Evolutionary conservation across 371 early-diverging fungal genomes (phyloP).

Genomic region (Caulochytrium protostelioides): DNA sequence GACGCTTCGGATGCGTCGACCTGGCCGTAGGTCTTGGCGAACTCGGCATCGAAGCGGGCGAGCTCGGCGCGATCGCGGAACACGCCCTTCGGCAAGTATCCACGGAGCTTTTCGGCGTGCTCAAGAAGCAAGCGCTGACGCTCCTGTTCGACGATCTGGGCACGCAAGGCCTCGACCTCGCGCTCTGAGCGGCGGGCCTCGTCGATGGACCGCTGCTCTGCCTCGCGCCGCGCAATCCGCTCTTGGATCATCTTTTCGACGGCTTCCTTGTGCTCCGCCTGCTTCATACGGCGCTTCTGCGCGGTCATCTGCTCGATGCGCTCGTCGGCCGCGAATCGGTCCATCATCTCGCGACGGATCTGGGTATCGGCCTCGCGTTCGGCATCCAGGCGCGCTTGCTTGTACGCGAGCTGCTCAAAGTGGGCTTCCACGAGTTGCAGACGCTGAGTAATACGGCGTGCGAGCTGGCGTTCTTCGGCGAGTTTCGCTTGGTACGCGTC

Average conservation of each 20-base stretch:
- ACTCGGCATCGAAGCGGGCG: constrained; percentile 27
- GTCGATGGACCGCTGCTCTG: constrained; percentile 6
- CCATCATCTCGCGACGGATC: constrained; percentile 24
- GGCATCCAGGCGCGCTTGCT: constrained; percentile 11
- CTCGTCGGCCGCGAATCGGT: constrained; percentile 25
- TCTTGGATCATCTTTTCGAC: constrained; percentile 13
- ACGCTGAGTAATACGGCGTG: constrained; percentile 18
- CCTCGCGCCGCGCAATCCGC: constrained; percentile 9
- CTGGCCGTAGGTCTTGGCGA: no score
- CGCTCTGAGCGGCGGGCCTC: no score
- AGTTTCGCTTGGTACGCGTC: constrained; percentile 18
- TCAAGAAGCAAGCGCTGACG: constrained; percentile 26
- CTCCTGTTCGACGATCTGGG: constrained; percentile 28
- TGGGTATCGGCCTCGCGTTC: constrained; percentile 18
- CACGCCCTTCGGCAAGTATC: constrained; percentile 29
- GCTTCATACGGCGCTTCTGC: constrained; percentile 24
- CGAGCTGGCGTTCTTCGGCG: constrained; percentile 7
- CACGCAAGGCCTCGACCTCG: constrained; percentile 18
- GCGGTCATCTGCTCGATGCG: constrained; percentile 22
- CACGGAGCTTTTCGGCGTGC: constrained; percentile 21
- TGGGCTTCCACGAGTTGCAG: constrained; percentile 26
- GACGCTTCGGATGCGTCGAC: no score
- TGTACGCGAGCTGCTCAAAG: constrained; percentile 19
- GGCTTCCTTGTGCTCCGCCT: constrained; percentile 25
- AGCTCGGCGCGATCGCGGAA: constrained; percentile 21